Conservation (phyloP, 208 protist genomes). For the Crithidia fasciculata region DNA sequence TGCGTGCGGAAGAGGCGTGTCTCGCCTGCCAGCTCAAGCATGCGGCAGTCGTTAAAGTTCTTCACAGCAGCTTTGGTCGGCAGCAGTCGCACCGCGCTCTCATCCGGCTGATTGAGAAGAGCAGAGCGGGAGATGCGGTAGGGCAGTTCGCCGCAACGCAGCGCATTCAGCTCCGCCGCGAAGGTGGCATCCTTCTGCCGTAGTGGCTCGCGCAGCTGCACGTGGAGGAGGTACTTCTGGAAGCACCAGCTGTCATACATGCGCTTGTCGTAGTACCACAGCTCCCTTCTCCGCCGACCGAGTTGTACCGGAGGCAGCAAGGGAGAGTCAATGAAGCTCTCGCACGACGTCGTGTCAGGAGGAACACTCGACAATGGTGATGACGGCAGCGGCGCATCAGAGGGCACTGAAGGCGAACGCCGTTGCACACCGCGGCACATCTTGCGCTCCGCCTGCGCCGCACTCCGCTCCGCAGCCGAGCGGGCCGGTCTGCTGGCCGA, state of each 20-base stretch:
- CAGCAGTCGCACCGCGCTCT: conserved; percentile 76
- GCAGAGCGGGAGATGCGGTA: conserved; percentile 67
- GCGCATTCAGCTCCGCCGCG: conserved; percentile 59
- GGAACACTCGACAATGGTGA: background rate
- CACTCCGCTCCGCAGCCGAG: background rate
- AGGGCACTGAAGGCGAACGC: background rate
- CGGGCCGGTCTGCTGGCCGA: background rate
- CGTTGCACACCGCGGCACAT: background rate
- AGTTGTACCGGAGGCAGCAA: no score
- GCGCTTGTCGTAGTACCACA: conserved; percentile 49
- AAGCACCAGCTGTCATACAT: conserved; percentile 81
- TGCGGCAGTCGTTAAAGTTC: conserved; percentile 71
- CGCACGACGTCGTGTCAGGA: no score
- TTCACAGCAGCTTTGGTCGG: conserved; percentile 60
- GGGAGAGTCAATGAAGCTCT: no score
- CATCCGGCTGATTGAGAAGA: conserved; percentile 52
- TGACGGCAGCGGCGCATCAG: background rate
- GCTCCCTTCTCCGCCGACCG: background rate
- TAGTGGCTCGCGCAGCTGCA: conserved; percentile 53
- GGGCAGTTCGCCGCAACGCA: conserved; percentile 69
- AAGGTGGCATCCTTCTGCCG: conserved; percentile 71
- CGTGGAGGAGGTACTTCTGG: conserved; percentile 57
- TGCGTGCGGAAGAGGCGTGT: conserved; percentile 54
- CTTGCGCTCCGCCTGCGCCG: background rate
- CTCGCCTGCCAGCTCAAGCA: conserved; percentile 69